Percentiles rank a stretch among this genome's conserved stretches.
Conservation (phyloP, 2,329 filamentous ascomycete species). For the Fusarium albosuccineum region DNA sequence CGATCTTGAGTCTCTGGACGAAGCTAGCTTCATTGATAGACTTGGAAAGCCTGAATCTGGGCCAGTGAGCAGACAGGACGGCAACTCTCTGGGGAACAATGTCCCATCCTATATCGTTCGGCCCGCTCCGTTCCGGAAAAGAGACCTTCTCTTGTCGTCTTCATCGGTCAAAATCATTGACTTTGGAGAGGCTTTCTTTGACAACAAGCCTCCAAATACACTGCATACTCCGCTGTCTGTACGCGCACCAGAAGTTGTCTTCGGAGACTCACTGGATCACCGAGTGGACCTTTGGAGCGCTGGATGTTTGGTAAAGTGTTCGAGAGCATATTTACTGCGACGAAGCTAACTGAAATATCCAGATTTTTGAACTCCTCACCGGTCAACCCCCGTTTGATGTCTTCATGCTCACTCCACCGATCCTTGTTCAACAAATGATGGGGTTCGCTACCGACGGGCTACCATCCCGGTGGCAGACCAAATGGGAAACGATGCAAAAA, state of each 20-base stretch:
- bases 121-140: conserved; percentile 10
- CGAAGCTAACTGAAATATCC: not conserved
- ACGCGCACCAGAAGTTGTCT: conserved; percentile 40
- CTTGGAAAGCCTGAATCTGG: conserved; percentile 24
- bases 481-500: conserved; percentile 24
- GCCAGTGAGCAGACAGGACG: conserved; percentile 16
- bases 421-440: conserved; percentile 37
- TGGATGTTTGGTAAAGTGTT: conserved; percentile 34
- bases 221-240: conserved; percentile 34
- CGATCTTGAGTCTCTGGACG: not conserved
- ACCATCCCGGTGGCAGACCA: conserved; percentile 28
- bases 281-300: conserved; percentile 41
- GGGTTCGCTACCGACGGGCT: conserved; percentile 23
- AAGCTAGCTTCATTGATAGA: conserved; percentile 16
- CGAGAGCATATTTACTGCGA: rapidly evolving
- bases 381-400: conserved; percentile 42
- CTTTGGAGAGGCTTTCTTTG: conserved; percentile 40
- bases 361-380: conserved; percentile 44
- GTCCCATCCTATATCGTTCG: conserved; percentile 29
- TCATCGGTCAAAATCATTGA: conserved; percentile 40
- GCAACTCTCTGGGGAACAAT: not conserved
- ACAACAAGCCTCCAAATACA: conserved; percentile 1
- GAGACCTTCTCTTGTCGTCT: not conserved
- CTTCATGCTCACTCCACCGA: conserved; percentile 21
- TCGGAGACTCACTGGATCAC: conserved; percentile 31